Evolutionary conservation across 2,329 filamentous ascomycete genomes (phyloP).

Genomic region (Aspergillus neoniger): DNA sequence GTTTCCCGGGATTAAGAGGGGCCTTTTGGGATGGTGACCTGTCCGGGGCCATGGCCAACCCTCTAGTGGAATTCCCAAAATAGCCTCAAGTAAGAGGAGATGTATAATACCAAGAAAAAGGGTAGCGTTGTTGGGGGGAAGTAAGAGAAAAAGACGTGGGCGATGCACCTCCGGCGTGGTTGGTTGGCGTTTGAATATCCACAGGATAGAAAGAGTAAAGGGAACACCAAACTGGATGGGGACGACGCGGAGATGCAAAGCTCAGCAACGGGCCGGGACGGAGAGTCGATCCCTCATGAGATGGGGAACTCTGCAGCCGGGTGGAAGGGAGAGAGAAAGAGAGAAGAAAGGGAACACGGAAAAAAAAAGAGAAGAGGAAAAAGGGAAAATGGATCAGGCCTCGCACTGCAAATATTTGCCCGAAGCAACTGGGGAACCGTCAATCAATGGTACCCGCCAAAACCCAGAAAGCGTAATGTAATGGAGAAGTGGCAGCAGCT

Average conservation of each 20-base stretch:
- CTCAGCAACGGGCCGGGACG: slow-evolving; percentile 31
- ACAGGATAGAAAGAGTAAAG: slow-evolving; percentile 12
- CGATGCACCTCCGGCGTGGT: slow-evolving; percentile 23
- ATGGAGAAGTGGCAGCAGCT: slow-evolving; percentile 15
- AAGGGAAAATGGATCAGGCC: slow-evolving; percentile 16
- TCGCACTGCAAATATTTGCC: slow-evolving; percentile 4
- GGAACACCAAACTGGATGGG: slow-evolving; percentile 23
- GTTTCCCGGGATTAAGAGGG: slow-evolving; percentile 27
- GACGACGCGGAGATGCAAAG: slow-evolving; percentile 23
- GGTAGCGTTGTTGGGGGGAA: background rate
- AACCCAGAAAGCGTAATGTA: background rate
- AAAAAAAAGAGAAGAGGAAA: slow-evolving; percentile 19
- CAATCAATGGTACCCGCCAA: slow-evolving; percentile 1
- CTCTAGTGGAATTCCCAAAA: slow-evolving; percentile 24
- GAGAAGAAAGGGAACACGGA: slow-evolving; percentile 11
- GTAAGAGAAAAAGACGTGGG: background rate
- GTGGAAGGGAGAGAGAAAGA: slow-evolving; percentile 14
- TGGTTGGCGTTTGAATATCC: slow-evolving; percentile 12
- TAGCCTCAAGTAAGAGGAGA: slow-evolving; percentile 14
- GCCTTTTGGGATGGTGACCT: slow-evolving; percentile 31
- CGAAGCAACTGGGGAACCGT: slow-evolving; percentile 2
- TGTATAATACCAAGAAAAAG: background rate
- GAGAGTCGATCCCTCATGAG: slow-evolving; percentile 28
- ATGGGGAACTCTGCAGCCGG: slow-evolving; percentile 18
- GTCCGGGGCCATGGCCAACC: slow-evolving; percentile 35